These are phyloP conservation scores for Euphrasia confusa DNA, from an alignment of 257 asterid genomes.

Conservation along the genomic window DNA sequence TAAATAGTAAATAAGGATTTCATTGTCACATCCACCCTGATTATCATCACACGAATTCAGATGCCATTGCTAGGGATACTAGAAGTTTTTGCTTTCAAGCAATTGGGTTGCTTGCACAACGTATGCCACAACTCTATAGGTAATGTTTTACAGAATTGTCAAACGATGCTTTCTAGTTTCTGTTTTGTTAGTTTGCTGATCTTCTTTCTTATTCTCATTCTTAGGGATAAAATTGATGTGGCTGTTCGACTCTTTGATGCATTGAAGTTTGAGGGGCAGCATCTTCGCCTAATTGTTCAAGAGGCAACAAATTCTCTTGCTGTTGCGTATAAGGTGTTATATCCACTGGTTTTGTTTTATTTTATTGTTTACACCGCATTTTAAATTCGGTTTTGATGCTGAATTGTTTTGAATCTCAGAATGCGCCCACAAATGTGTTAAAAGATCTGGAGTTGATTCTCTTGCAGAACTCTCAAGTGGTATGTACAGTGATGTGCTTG, in stretches of 20 bases:
- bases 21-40: constrained; percentile 14
- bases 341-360: constrained; percentile 18
- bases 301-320: constrained; percentile 91
- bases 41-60: constrained; percentile 35
- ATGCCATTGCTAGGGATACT: constrained; percentile 70
- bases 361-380: constrained; percentile 24
- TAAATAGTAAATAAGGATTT: constrained; percentile 15
- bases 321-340: constrained; percentile 74
- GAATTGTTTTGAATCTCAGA: constrained; percentile 47
- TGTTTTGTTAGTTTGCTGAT: constrained; percentile 21
- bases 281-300: constrained; percentile 82
- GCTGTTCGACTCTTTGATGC: constrained; percentile 90
- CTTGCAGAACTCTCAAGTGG: constrained; percentile 73
- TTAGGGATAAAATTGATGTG: constrained; percentile 76
- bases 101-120: constrained; percentile 87
- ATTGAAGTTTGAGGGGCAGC: constrained; percentile 65
- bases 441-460: constrained; percentile 78
- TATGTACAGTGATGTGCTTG: constrained; percentile 33
- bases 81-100: constrained; percentile 88
- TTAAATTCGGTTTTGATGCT: constrained; percentile 29
- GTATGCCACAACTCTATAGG: constrained; percentile 98
- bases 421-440: constrained; percentile 63
- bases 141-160: constrained; percentile 22
- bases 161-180: constrained; percentile 19
- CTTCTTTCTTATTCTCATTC: constrained; percentile 16